Base-by-base conservation (phyloP, 495 filamentous ascomycete species). In the Astrocystis sublimbata region DNA sequence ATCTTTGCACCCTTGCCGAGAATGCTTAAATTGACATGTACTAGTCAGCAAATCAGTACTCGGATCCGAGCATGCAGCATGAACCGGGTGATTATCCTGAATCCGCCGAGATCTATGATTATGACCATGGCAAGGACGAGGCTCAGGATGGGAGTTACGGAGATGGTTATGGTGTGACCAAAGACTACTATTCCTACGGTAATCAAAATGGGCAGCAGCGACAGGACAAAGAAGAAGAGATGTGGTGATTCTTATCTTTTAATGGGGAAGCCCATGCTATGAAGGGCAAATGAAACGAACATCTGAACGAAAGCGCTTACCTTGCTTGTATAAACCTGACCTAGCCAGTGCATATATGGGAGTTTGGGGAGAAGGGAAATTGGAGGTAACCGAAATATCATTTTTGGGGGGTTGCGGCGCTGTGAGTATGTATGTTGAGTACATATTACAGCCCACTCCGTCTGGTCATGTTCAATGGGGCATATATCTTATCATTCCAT, bases 91-190 rank as follows among this genome's bases (percentile, higher is more conserved):
- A 80, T 46, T 81, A 82, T 54, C 73, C 75, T 17, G 78, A 81
- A 61, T 75, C 77, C 49, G 70, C 72, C 6, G 77, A 81, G 49
- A 76, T 80, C 24, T 82, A 80, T 63, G 78, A 82, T 53, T 79
- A 82, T 63, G 78, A 80, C 40, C 76, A 81, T 47, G 70, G 70
- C 50, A 71, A 67, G 45, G 66, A 70, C 23, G 38, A 64, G 8
- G 49, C 38, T 56, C 63, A 58, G 30, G 66, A 64, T n/a, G 55
- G 47, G 31, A 67, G 71, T 31, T 71, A 73, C 42, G 67, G 67
- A 28, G 64, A 71, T 33, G 50, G 47, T 9, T 65, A 67, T 50
- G 67, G 61, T 28, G 68, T 59, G 28, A 60, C 65, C 52, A 72
- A 68, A 60, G 70, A 72, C 60, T 70, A 72, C 43, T 72, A 72